These are phyloP conservation scores for Cichorium intybus DNA, from an alignment of 140 eudicot genomes.

Conservation along the genomic window DNA sequence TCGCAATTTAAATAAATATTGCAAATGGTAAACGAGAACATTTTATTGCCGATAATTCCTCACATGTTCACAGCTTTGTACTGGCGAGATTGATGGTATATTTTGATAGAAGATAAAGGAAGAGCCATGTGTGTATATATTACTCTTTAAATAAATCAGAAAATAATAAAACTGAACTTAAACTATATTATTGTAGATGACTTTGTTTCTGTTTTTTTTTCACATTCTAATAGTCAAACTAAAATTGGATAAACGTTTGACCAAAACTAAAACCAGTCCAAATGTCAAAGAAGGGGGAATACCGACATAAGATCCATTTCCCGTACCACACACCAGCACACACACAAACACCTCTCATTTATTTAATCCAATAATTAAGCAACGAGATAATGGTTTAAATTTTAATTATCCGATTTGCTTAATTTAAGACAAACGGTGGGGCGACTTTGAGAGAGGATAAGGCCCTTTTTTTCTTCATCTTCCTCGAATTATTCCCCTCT, in stretches of 20 bases:
- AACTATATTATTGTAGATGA: too few species aligned
- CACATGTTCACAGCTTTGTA: too few species aligned
- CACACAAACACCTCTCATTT: conserved; percentile 12
- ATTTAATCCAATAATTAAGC: conserved; percentile 6
- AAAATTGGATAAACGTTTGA: background rate
- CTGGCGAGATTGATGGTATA: too few species aligned
- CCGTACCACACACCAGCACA: conserved; percentile 4
- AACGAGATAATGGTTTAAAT: conserved; percentile 7
- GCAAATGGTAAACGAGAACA: too few species aligned
- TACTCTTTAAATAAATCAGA: too few species aligned
- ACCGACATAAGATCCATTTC: conserved; percentile 13
- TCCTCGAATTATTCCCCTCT: conserved; percentile 4
- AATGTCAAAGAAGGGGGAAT: conserved; percentile 7
- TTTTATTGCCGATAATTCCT: too few species aligned
- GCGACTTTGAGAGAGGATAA: conserved; percentile 14
- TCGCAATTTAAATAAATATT: too few species aligned
- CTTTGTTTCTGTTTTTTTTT: too few species aligned
- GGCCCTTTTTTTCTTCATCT: background rate
- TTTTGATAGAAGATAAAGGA: too few species aligned
- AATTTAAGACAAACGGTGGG: conserved; percentile 14
- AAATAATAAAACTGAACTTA: too few species aligned
- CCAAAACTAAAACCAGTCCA: background rate
- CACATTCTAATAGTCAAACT: background rate
- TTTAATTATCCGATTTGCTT: conserved; percentile 12
- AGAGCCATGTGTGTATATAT: too few species aligned